These are phyloP conservation scores for Globisporangium alternatum DNA, from an alignment of 352 stramenopile species.

Conservation along the genomic window DNA sequence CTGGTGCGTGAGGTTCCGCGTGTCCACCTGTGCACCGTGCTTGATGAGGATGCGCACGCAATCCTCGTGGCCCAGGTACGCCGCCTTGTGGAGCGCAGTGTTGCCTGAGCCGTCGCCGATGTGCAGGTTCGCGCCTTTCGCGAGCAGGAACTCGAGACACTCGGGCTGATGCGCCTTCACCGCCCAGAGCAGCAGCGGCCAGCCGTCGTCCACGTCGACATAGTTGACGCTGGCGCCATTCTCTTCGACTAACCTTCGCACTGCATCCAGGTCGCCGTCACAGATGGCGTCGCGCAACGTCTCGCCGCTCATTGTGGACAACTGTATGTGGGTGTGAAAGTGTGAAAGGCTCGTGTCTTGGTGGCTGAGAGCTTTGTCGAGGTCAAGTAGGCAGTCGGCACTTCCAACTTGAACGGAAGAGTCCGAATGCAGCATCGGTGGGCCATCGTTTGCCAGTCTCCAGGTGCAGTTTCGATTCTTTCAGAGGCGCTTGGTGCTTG, in stretches of 20 bases:
- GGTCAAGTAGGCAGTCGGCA: not conserved
- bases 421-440: not conserved
- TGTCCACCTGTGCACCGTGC: slow-evolving; percentile 24
- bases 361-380: not conserved
- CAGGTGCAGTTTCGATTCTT: not conserved
- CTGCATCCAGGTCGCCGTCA: slow-evolving; percentile 23
- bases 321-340: too few relatives aligned
- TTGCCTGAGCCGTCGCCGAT: slow-evolving; percentile 34
- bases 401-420: not conserved
- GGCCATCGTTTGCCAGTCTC: not conserved
- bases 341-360: not conserved
- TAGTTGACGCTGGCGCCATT: slow-evolving; percentile 33
- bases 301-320: slow-evolving; percentile 28
- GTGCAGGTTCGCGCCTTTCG: slow-evolving; percentile 32
- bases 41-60: slow-evolving; percentile 28
- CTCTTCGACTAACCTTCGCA: slow-evolving; percentile 23
- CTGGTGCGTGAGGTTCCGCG: slow-evolving; percentile 31
- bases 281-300: slow-evolving; percentile 41
- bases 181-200: slow-evolving; percentile 39
- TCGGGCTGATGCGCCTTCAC: slow-evolving; percentile 33
- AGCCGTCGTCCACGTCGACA: slow-evolving; percentile 37
- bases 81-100: slow-evolving; percentile 44
- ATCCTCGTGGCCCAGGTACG: slow-evolving; percentile 37
- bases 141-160: slow-evolving; percentile 30
- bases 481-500: not conserved